Evolutionary conservation across 2,329 filamentous ascomycete genomes (phyloP).

Genomic region (Aotearoamyces nothofagi): DNA sequence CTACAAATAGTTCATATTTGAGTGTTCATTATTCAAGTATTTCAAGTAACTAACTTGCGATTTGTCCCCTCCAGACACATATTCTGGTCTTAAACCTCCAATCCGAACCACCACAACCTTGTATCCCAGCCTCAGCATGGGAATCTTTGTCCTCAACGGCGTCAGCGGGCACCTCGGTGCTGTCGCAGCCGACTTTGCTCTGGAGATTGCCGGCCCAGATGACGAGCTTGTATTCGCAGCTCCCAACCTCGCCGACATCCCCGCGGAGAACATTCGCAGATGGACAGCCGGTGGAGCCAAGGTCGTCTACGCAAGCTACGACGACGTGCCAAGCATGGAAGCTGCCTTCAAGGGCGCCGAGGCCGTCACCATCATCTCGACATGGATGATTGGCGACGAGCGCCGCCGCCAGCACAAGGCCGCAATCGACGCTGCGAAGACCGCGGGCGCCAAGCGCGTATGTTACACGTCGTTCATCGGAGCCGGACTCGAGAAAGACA

Average conservation of each 20-base stretch:
- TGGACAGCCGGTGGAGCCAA: constrained; percentile 5
- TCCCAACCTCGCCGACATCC: constrained; percentile 3
- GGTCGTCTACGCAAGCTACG: constrained; percentile 1
- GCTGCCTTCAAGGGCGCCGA: constrained; percentile 10
- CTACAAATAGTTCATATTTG: too few relatives aligned
- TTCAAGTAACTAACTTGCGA: too few relatives aligned
- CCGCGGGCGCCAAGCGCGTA: constrained; percentile 8
- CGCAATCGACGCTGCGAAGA: constrained; percentile 8
- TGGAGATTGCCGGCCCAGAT: constrained; percentile 6
- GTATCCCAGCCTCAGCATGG: too few relatives aligned
- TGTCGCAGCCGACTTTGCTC: constrained; percentile 6
- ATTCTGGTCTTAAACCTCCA: too few relatives aligned
- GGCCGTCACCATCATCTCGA: constrained; percentile 10
- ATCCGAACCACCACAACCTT: too few relatives aligned
- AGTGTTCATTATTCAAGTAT: too few relatives aligned
- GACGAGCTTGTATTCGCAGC: constrained; percentile 8
- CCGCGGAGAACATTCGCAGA: constrained; percentile 2
- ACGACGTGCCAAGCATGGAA: constrained; percentile 6
- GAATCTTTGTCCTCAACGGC: not conserved
- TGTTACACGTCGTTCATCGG: constrained; percentile 12
- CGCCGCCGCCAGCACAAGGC: constrained; percentile 8
- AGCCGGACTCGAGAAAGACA: constrained; percentile 6
- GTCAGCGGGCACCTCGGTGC: constrained; percentile 6
- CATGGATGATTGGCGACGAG: constrained; percentile 8
- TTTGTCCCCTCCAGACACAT: too few relatives aligned